Evolutionary conservation across 2,329 filamentous ascomycete species (phyloP).

Genomic region (Keithomyces neogunnii): DNA sequence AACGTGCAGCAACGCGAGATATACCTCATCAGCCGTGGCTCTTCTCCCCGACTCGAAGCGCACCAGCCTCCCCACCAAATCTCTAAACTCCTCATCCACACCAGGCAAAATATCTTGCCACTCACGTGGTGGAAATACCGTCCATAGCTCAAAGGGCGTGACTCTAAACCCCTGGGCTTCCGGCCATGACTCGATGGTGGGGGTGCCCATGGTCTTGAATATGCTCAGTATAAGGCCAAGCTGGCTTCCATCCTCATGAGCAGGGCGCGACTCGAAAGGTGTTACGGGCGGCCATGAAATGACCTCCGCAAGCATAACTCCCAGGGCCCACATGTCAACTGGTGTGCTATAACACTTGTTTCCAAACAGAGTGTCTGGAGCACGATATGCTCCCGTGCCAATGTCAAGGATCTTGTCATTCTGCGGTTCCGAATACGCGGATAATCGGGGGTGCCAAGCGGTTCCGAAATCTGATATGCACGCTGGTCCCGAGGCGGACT

Average conservation of each 20-base stretch:
- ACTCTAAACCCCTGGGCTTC: constrained; percentile 59
- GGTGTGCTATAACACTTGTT: constrained; percentile 60
- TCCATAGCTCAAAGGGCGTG: constrained; percentile 87
- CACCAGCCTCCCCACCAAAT: constrained; percentile 61
- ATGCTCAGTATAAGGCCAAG: constrained; percentile 85
- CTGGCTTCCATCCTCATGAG: constrained; percentile 77
- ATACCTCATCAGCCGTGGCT: constrained; percentile 49
- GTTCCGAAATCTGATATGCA: constrained; percentile 89
- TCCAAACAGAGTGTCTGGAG: constrained; percentile 86
- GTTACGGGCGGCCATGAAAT: constrained; percentile 45
- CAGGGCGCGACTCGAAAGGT: constrained; percentile 71
- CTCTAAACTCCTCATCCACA: constrained; percentile 47
- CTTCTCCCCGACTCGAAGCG: constrained; percentile 60
- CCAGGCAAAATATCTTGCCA: constrained; percentile 66
- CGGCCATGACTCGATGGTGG: constrained; percentile 73
- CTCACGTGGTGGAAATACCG: constrained; percentile 54
- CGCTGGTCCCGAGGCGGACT: constrained; percentile 58
- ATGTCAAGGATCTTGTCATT: constrained; percentile 80
- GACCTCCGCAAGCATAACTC: constrained; percentile 75
- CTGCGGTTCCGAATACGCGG: constrained; percentile 54
- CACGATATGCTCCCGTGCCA: constrained; percentile 83
- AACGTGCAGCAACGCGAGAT: not conserved
- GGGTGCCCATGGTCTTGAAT: constrained; percentile 85
- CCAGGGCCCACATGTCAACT: constrained; percentile 85
- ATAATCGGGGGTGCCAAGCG: constrained; percentile 62